Evolutionary conservation across 352 stramenopile species (phyloP), one percentile per base, ranked within the genome.

Genomic region (Phytophthora chlamydospora): DNA sequence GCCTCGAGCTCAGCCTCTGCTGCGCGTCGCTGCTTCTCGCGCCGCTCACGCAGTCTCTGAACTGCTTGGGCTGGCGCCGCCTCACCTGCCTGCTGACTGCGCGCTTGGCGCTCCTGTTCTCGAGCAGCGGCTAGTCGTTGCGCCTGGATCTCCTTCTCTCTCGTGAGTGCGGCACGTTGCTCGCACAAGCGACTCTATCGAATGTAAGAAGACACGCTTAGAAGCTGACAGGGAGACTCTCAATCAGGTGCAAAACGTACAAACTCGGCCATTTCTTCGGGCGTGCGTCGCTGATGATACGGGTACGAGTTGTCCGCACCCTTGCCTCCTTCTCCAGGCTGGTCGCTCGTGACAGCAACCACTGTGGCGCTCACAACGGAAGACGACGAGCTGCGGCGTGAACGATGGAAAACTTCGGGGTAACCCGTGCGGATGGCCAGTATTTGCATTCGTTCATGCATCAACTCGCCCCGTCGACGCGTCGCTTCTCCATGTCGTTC

Each of bases 1-100:
- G 79, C 39, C 17, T 92, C 73, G 16, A 92, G 62, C 38, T 85
- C 74, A 12, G 75, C 58, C 48, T 91, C 80, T 44, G 84, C 69
- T 42, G 66, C 11, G 5, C 66, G 71, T 4, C 78, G 76, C 16
- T 66, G 61, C 41, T 76, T 78, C 17, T 77, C 68, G 16, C 85
- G 85, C 35, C 74, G 69, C 31, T 85, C 73, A 8, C 72, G 76
- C 3, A 90, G 67, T 10, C 83, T 73, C 33, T 76, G 72, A 9
- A 63, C 68, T 8, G 83, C 80, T 27, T 78, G 58, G 7, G 62
- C 69, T 7, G 75, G 69, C 1, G 80, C 79, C 10, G 73, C 59
- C 24, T 70, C 55, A 2, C 71, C 48, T 3, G 62, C 62, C 10
- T 66, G 44, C 16, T 85, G 53, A 40, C 73, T 83, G 4, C 73